Evolutionary conservation across 352 stramenopile species (phyloP), one percentile per base, ranked within the genome.

Genomic region (Globisporangium spinosum): DNA sequence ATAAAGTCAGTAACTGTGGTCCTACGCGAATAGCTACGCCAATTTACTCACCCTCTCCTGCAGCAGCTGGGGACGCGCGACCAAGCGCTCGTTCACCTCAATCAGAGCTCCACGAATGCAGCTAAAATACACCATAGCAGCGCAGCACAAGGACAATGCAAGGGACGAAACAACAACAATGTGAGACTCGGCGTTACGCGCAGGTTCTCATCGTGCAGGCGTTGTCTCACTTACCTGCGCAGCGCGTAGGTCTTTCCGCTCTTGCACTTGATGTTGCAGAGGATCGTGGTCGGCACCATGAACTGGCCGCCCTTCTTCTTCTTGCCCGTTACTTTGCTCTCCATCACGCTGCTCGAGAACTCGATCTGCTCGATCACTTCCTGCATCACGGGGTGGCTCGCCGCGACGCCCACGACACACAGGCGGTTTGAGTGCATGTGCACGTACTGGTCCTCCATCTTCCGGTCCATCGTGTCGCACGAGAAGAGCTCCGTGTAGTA

Each of bases 401-500:
- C 77, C 2, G 87, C 85, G 49, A 91, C 78, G 54, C 88, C 88
- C 10, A 90, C 83, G 27, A 95, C 84, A 65, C 88, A 93, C n/a
- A 94, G 76, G 5, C 88, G 85, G 65, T 95, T 95, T 51, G 88
- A 94, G 77, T 95, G 88, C 88, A 95, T 95, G 75, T 95, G 86
- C 64, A 95, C 85, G 73, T 90, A 94, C 62, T 94, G 86, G 70
- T 95, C 88, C 67, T 95, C 82, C 64, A 71, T 64, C 9, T 71
- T 60, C 60, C 86, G 85, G 66, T 77, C 77, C 80, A 89, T 93
- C 29, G 80, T 87, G 71, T 95, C 85, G 64, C 83, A 91, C 47
- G 83, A 86, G 51, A 92, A 95, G 62, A 95, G 75, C 69, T 93
- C 73, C 38, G 86, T 95, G 72, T 95, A 95, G 77, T 95, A 95